A percentile compares a stretch with the other conserved stretches of the same genome.
Evolutionary conservation across 2,329 filamentous ascomycete genomes (phyloP).

Genomic region (Stagonosporopsis cucurbitacearum): DNA sequence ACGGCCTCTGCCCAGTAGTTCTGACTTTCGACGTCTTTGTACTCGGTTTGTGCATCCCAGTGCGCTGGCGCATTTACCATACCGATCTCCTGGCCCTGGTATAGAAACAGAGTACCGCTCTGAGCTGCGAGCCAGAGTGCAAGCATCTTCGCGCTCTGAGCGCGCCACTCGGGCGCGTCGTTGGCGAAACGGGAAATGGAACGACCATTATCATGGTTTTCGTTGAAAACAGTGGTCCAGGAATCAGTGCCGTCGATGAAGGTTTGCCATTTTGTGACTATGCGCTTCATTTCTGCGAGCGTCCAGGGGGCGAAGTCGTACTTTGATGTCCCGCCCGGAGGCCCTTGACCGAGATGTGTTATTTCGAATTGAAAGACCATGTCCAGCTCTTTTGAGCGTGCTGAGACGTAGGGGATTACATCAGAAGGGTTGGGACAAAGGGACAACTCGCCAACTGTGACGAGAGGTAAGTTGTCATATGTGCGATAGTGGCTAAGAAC

Average conservation of each 20-base stretch:
- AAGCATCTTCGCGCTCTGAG: conserved; percentile 60
- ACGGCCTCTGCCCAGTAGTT: conserved; percentile 52
- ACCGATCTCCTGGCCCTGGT: conserved; percentile 68
- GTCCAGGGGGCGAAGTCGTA: conserved; percentile 49
- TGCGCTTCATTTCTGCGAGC: conserved; percentile 51
- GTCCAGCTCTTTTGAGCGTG: conserved; percentile 51
- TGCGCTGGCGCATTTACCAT: conserved; percentile 61
- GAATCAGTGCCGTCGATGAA: conserved; percentile 57
- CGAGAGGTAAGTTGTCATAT: conserved; percentile 40
- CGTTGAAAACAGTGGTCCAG: conserved; percentile 66
- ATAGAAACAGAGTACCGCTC: conserved; percentile 64
- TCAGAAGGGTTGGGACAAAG: conserved; percentile 52
- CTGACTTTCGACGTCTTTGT: conserved; percentile 68
- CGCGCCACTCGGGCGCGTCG: conserved; percentile 55
- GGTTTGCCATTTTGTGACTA: conserved; percentile 55
- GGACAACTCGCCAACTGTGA: conserved; percentile 67
- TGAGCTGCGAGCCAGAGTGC: conserved; percentile 57
- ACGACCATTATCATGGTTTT: conserved; percentile 69
- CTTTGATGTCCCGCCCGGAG: conserved; percentile 41
- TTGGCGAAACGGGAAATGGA: conserved; percentile 61
- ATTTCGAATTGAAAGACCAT: conserved; percentile 60
- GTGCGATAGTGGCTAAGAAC: conserved; percentile 64
- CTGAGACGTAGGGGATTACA: conserved; percentile 53
- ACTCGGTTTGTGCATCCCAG: conserved; percentile 60
- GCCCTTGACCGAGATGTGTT: conserved; percentile 44